Evolutionary conservation across 2,329 filamentous ascomycete species (phyloP), one percentile per base, ranked within the genome.

Genomic region (Amylocarpus encephaloides): DNA sequence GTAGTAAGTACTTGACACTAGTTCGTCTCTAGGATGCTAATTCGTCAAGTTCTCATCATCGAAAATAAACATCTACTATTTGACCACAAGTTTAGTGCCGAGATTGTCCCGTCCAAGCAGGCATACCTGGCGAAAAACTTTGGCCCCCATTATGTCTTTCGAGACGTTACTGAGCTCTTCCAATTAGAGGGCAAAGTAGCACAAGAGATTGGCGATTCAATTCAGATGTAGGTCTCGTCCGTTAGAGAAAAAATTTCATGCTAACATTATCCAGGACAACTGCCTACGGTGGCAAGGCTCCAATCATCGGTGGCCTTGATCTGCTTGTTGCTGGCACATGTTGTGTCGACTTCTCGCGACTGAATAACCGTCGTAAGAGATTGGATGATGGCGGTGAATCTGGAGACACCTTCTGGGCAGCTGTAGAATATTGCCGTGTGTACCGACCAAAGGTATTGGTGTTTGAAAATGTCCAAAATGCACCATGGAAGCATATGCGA

Each of bases 271-370:
- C 57, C 56, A 82, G 79, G 1, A 81, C 76, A 16, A 90, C 85
- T 1, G 83, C 83, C 1, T 84, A 84, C 61, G 86, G 86, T 3
- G 75, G 76, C 6, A 67, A 74, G 43, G 72, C 72, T 4, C 46
- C 65, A 1, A 77, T 89, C 1, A 85, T 85, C 0, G 66, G 65
- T 0, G 62, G 75, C 10, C 66, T 81, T 1, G 83, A 91, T 55
- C 63, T 92, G 0, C 68, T 92, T 1, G 70, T 91, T 40, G 83
- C 83, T 6, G 87, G 87, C 0, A 87, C 84, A 38, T 83, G 85
- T 0, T 93, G 87, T 57, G 84, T 88, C 2, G 86, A 91, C 59
- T 87, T 85, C 56, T 91, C 86, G 0, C 62, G 56, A 0, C 65
- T 90, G 30, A 92, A 90, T 63, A 77, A 70, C 44, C 65, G 71